Base-by-base conservation (phyloP, 306 rosid species). In the Lathyrus aphaca region DNA sequence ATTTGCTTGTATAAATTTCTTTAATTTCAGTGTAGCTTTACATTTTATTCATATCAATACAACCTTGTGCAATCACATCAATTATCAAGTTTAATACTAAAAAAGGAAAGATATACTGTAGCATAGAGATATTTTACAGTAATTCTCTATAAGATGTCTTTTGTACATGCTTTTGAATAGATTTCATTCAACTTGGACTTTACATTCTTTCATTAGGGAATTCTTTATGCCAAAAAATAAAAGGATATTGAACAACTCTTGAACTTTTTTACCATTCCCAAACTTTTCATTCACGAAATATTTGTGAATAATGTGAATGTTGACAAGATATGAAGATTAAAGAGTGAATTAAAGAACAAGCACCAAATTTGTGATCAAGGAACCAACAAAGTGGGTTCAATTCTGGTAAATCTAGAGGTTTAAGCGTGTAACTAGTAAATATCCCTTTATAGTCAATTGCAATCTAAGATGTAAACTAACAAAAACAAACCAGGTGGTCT, bases 1-100 rank as follows among this genome's bases (percentile, higher is more conserved):
- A 51, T 21, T 77, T 69, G 64, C 78, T 54, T 69, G 76, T 81
- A 79, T 81, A 87, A 74, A 81, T 85, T 77, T 71, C 80, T 3
- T 72, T 82, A 61, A 56, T 53, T 75, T 35, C 12, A 77, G 68
- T 75, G 56, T 56, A n/a, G 32, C 49, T 13, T 48, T 48, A 68
- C 42, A 57, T 45, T 60, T 77, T 42, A 32, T 43, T 23, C 35
- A 32, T 65, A 50, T 65, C 40, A 40, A 6, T 10, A 14, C 63
- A 40, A 3, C 66, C 23, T 65, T 68, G 40, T 21, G 53, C 73
- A 15, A 3, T 42, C 48, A 43, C 2, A 43, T 13, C 16, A 43
- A 13, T 6, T 12, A 43, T 43, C 48, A 43, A 43, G 15, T 13
- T 4, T 13, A 13, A 43, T 35, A 35, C 10, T 7, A 0, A 32